Base-by-base conservation (phyloP, 208 protist species). In the Trypanosoma brucei region DNA sequence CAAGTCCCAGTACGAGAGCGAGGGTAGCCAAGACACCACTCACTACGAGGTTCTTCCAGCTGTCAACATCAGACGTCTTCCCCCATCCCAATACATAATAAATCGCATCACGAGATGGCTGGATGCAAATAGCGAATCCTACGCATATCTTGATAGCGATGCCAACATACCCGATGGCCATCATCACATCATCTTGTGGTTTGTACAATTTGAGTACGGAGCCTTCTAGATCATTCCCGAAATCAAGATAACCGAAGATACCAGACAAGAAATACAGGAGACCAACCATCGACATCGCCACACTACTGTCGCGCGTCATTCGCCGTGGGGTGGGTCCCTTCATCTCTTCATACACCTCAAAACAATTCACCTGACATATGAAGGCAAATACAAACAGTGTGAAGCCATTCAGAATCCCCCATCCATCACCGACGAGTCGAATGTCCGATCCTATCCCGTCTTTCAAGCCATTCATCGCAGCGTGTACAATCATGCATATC, bases 231-330 rank as follows among this genome's bases (percentile, higher is more conserved):
- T 66, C 52, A 0, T 49, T 45, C 37, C 83, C 78, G 62, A 93
- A 93, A 65, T 95, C 89, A 52, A 62, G 61, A 64, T 93, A 93
- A 44, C 89, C 89, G 39, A 92, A 91, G 57, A 93, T 62, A 58
- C 86, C 83, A 40, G 83, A 58, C 51, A 83, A 51, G 56, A 84
- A 76, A 71, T 95, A 84, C 22, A 95, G 68, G 11, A 91, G 2
- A 6, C 59, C 61, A 11, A 72, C 62, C 38, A 80, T 22, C 22
- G 55, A 30, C 86, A 95, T 93, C 65, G 78, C 81, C 33, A 86
- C 49, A 35, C 70, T 66, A 14, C 69, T 71, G 44, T 89, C 77
- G 31, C 53, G 64, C 34, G 75, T 89, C 68, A 95, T 80, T 42
- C 66, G 55, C 3, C 48, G 2, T 46, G 76, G 71, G 22, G 77